phyloP scores from a whole-genome alignment of 2,329 filamentous ascomycete genomes.

The Clarireedia homoeocarpa region DNA sequence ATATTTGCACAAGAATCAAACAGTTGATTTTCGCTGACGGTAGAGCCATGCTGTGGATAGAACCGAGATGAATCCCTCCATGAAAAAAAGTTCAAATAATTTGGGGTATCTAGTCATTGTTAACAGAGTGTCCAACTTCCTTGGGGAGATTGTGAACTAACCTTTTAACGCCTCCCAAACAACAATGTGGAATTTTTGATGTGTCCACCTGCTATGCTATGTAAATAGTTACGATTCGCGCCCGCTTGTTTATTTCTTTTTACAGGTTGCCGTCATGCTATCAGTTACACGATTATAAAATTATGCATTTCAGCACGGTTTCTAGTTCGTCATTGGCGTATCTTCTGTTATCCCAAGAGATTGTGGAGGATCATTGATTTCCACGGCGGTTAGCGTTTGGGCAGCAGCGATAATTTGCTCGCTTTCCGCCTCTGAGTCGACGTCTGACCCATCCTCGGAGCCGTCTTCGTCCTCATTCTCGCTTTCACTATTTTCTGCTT shows the following conservation, averaged over 20 bases:
- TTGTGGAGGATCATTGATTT: neutral
- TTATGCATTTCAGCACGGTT: neutral
- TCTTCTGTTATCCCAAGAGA: neutral
- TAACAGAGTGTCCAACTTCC: no score
- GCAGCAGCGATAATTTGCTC: neutral
- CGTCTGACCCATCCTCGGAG: neutral
- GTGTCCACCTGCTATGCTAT: neutral
- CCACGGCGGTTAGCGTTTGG: neutral
- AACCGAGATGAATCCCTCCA: no score
- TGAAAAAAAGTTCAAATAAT: no score
- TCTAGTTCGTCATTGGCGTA: neutral
- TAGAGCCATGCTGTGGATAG: no score
- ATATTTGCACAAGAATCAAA: no score
- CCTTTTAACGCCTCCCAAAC: no score
- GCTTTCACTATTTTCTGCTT: constrained; percentile 1
- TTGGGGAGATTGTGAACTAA: no score
- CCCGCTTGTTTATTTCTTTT: neutral
- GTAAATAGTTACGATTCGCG: neutral
- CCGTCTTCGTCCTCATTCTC: constrained; percentile 3
- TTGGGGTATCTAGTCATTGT: no score
- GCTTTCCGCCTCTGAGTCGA: neutral
- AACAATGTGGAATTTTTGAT: no score
- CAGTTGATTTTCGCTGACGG: no score
- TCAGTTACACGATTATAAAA: neutral
- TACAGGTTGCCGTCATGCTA: neutral